Evolutionary conservation across 192 early-diverging fungal genomes (phyloP).

Genomic region (Entomortierella chlamydospora): DNA sequence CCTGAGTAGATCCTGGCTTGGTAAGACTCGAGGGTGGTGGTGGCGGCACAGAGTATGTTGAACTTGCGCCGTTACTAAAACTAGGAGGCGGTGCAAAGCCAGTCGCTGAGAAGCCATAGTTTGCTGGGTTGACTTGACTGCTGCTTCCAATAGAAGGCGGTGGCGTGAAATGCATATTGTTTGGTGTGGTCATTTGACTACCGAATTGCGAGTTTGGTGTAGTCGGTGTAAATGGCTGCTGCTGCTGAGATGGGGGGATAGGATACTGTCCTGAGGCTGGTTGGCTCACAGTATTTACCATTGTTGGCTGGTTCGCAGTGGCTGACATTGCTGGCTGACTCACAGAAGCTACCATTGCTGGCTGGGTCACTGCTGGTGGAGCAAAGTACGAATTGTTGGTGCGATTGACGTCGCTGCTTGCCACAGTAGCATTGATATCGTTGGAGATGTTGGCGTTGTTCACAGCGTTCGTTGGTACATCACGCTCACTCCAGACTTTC

Average conservation of each 20-base stretch:
- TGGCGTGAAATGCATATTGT: conserved; percentile 20
- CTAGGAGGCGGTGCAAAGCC: conserved; percentile 33
- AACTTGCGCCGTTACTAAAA: conserved; percentile 2
- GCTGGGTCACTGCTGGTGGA: no score
- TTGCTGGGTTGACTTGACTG: neutral
- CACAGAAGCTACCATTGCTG: no score
- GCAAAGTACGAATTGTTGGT: conserved; percentile 19
- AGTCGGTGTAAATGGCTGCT: conserved; percentile 4
- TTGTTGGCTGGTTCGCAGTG: neutral
- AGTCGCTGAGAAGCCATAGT: neutral
- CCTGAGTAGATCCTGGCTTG: neutral
- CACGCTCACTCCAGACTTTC: conserved; percentile 24
- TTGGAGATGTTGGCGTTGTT: neutral
- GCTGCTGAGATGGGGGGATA: conserved; percentile 16
- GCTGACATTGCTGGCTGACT: neutral
- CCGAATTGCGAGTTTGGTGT: neutral
- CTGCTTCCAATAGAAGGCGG: conserved; percentile 8
- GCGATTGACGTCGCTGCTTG: neutral
- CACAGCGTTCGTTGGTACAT: neutral
- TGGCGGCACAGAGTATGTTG: conserved; percentile 14
- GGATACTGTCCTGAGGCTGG: neutral
- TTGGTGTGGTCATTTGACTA: neutral
- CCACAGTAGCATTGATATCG: neutral
- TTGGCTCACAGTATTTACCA: neutral
- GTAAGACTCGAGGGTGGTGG: conserved; percentile 10